These are phyloP conservation scores for Colletotrichum spaethianum DNA, from an alignment of 2,329 filamentous ascomycete species.

Conservation along the genomic window DNA sequence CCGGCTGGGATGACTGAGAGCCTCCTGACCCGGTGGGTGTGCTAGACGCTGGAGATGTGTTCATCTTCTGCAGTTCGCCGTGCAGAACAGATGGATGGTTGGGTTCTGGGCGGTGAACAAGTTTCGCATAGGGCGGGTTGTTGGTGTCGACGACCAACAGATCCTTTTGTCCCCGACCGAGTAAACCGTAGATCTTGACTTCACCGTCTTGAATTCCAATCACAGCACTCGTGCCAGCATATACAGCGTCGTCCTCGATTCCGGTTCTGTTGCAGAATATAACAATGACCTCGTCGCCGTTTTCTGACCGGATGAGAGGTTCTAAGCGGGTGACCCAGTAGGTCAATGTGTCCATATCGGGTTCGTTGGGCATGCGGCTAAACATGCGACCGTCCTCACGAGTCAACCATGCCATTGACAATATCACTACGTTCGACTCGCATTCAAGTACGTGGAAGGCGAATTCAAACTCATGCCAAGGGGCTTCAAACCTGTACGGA, in stretches of 20 bases:
- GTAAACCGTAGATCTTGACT: slow-evolving; percentile 77
- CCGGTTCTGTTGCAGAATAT: slow-evolving; percentile 81
- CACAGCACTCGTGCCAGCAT: slow-evolving; percentile 82
- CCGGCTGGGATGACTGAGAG: no score
- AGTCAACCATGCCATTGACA: slow-evolving; percentile 86
- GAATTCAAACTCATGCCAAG: slow-evolving; percentile 58
- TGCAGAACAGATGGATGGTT: not conserved
- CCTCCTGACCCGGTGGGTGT: no score
- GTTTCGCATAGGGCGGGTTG: slow-evolving; percentile 58
- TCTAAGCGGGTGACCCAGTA: slow-evolving; percentile 84
- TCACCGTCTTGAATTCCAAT: slow-evolving; percentile 76
- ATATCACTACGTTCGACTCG: slow-evolving; percentile 73
- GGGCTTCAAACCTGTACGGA: slow-evolving; percentile 56
- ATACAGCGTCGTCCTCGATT: slow-evolving; percentile 74
- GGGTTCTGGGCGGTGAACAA: slow-evolving; percentile 49
- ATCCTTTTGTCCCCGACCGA: slow-evolving; percentile 79
- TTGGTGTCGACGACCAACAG: slow-evolving; percentile 78
- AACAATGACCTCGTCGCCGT: slow-evolving; percentile 69
- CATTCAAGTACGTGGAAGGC: slow-evolving; percentile 70
- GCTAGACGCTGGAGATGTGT: not conserved
- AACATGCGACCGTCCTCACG: slow-evolving; percentile 62
- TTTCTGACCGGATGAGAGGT: slow-evolving; percentile 70
- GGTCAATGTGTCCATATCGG: slow-evolving; percentile 79
- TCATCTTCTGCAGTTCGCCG: not conserved
- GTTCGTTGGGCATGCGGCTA: slow-evolving; percentile 66